A percentile compares a stretch with the other conserved stretches of the same genome.
phyloP scores from a whole-genome alignment of 176 grass and related monocot species.

The Bolboschoenus planiculmis region DNA sequence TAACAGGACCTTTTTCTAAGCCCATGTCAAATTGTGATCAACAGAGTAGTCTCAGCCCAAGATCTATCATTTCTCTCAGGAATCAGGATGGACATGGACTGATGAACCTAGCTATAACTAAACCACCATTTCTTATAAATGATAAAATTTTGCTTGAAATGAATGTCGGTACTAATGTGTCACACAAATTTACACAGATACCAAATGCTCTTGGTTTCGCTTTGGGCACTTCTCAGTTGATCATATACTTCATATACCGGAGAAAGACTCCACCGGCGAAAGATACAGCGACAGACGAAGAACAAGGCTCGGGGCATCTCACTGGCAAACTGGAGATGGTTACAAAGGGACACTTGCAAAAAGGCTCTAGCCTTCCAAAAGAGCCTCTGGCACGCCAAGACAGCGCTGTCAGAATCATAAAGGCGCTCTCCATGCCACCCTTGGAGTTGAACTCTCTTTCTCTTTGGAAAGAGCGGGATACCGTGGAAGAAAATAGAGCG shows the following conservation, averaged over 20 bases:
- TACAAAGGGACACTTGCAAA: conserved; percentile 28
- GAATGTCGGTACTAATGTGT: background rate
- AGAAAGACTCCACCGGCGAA: conserved; percentile 21
- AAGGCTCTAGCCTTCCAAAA: conserved; percentile 53
- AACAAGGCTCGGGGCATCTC: conserved; percentile 44
- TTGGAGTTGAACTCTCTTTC: conserved; percentile 47
- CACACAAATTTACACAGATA: conserved; percentile 30
- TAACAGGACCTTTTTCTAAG: background rate
- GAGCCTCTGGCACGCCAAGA: conserved; percentile 15
- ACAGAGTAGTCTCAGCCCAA: background rate
- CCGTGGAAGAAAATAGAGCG: background rate
- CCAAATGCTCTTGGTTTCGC: conserved; percentile 69
- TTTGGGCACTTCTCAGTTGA: conserved; percentile 50
- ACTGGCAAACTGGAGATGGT: conserved; percentile 45
- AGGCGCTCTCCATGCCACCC: conserved; percentile 56
- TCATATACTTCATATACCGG: conserved; percentile 47
- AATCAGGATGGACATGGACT: background rate
- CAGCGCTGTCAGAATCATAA: conserved; percentile 34
- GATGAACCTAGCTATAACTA: too few species aligned
- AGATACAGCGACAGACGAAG: conserved; percentile 27
- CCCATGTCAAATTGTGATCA: background rate
- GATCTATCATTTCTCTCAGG: background rate
- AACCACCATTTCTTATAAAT: too few species aligned
- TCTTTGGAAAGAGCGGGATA: conserved; percentile 20
- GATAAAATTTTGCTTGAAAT: background rate